These are phyloP conservation scores for Tuber aestivum DNA, from an alignment of 495 filamentous ascomycete genomes.

Conservation along the genomic window DNA sequence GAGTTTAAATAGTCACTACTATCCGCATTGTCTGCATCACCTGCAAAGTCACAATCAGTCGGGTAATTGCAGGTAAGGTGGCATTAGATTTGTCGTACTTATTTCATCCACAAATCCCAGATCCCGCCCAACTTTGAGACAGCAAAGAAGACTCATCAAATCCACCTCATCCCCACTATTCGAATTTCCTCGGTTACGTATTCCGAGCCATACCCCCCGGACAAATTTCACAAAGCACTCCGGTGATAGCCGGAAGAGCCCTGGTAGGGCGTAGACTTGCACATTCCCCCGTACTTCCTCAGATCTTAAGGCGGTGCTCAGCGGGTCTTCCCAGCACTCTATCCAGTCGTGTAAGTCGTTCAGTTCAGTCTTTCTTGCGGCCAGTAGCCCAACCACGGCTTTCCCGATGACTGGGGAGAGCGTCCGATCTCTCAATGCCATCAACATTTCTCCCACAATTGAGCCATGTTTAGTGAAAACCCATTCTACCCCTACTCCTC, in stretches of 20 bases:
- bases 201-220: constrained; percentile 45
- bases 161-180: constrained; percentile 47
- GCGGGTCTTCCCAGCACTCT: constrained; percentile 19
- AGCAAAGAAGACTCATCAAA: constrained; percentile 58
- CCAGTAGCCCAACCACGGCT: constrained; percentile 24
- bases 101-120: constrained; percentile 67
- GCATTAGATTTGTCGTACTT: constrained; percentile 48
- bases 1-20: constrained; percentile 8
- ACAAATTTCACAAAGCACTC: constrained; percentile 55
- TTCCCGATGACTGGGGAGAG: constrained; percentile 35
- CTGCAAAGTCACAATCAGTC: constrained; percentile 12
- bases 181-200: constrained; percentile 7
- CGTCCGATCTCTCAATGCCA: constrained; percentile 27
- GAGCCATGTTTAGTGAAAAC: constrained; percentile 7
- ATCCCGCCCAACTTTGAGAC: constrained; percentile 74
- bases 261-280: constrained; percentile 66
- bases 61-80: constrained; percentile 11
- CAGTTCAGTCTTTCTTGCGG: constrained; percentile 19
- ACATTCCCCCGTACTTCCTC: constrained; percentile 50
- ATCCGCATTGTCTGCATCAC: constrained; percentile 17
- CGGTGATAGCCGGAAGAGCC: constrained; percentile 59
- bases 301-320: constrained; percentile 17
- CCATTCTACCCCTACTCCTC: constrained; percentile 11
- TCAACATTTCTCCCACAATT: constrained; percentile 23
- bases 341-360: constrained; percentile 15